phyloP scores from a whole-genome alignment of 2,329 filamentous ascomycete species.

The Cytospora piceae region DNA sequence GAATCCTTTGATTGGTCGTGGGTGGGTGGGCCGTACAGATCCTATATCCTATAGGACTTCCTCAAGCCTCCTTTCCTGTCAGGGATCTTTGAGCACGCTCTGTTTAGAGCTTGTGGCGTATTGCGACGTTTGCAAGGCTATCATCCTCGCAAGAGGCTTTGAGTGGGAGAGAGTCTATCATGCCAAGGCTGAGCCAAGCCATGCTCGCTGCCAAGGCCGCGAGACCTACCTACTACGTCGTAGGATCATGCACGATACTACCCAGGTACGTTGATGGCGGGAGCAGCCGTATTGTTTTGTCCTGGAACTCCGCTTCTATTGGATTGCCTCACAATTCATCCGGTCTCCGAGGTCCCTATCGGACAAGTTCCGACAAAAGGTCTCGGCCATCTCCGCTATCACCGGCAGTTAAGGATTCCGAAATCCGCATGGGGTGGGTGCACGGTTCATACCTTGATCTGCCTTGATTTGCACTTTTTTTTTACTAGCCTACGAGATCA shows the following conservation, averaged over 20 bases:
- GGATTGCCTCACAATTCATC: not conserved
- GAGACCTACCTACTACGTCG: not conserved
- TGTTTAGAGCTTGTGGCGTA: not conserved
- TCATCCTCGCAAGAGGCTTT: not conserved
- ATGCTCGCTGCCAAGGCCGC: conserved; percentile 9
- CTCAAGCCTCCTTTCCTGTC: not conserved
- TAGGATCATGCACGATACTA: not conserved
- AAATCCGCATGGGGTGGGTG: too few relatives aligned
- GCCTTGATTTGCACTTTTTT: too few relatives aligned
- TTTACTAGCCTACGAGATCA: too few relatives aligned
- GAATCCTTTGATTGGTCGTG: not conserved
- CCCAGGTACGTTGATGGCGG: not conserved
- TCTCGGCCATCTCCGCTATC: not conserved
- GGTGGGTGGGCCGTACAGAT: not conserved
- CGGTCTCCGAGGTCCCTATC: not conserved
- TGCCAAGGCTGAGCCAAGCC: conserved; percentile 22
- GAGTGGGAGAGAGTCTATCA: conserved; percentile 3
- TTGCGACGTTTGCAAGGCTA: not conserved
- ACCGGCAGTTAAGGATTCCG: too few relatives aligned
- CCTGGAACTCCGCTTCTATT: not conserved
- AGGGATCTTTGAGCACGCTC: not conserved
- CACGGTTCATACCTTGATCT: too few relatives aligned
- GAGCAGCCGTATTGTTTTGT: not conserved
- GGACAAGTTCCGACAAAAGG: not conserved
- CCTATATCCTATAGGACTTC: not conserved